Evolutionary conservation across 768 basidiomycete species (phyloP).

Genomic region (Vararia minispora): DNA sequence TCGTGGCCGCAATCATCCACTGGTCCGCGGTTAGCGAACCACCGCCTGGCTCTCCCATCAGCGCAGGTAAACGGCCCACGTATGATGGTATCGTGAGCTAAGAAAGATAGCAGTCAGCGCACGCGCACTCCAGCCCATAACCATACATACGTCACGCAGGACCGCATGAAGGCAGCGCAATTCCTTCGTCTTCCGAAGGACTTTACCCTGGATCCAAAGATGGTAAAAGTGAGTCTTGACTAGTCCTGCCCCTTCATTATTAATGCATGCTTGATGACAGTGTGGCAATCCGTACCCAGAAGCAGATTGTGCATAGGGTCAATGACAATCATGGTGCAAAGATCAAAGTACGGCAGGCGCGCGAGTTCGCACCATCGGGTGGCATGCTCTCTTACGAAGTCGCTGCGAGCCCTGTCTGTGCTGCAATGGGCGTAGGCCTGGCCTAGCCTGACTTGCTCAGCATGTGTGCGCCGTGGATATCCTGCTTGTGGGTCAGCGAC

Average conservation of each 20-base stretch:
- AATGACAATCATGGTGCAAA: conserved; percentile 18
- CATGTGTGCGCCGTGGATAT: conserved; percentile 11
- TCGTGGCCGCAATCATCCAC: conserved; percentile 20
- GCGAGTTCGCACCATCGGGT: conserved; percentile 18
- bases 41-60: conserved; percentile 22
- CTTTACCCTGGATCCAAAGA: conserved; percentile 7
- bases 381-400: conserved; percentile 12
- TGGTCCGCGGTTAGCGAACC: conserved; percentile 25
- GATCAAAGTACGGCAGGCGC: conserved; percentile 21
- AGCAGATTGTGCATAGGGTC: conserved; percentile 26
- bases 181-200: conserved; percentile 5
- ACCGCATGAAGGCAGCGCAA: conserved; percentile 5
- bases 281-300: conserved; percentile 12
- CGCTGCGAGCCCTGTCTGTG: conserved; percentile 2
- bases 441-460: conserved; percentile 4
- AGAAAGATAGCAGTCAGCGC: neutral
- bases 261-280: neutral
- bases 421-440: conserved; percentile 9
- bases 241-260: conserved; percentile 1
- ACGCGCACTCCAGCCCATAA: neutral
- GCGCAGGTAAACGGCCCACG: conserved; percentile 15
- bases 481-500: conserved; percentile 3
- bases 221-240: conserved; percentile 9
- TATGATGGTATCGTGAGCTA: conserved; percentile 9
- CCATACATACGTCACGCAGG: conserved; percentile 3